A percentile compares a stretch with the other conserved stretches of the same genome.
Evolutionary conservation across 352 stramenopile species (phyloP).

Genomic region (Globisporangium abappressorium): DNA sequence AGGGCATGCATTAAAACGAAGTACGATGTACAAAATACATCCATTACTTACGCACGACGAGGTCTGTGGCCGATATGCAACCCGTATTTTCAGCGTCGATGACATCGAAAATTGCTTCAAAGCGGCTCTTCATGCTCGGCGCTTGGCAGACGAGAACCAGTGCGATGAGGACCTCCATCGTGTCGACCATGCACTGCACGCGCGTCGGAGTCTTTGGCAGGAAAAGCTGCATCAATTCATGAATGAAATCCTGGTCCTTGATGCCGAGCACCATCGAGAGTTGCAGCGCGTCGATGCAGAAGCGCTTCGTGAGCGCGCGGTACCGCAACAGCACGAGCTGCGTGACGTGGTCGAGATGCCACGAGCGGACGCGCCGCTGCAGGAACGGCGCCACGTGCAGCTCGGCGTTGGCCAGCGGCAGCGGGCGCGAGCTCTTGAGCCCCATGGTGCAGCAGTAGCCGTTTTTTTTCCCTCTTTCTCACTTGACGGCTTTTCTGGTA

Average conservation of each 20-base stretch:
- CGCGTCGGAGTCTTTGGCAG: conserved; percentile 49
- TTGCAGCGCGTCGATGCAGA: conserved; percentile 59
- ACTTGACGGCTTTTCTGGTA: not conserved
- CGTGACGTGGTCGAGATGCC: conserved; percentile 52
- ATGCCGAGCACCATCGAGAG: conserved; percentile 48
- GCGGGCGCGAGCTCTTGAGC: conserved; percentile 52
- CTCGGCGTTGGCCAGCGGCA: conserved; percentile 39
- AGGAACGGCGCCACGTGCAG: conserved; percentile 49
- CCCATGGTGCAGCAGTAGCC: conserved; percentile 29
- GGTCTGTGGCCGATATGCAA: conserved; percentile 33
- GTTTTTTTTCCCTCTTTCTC: not conserved
- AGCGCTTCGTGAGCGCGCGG: conserved; percentile 47
- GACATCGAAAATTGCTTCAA: conserved; percentile 67
- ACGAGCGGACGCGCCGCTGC: conserved; percentile 47
- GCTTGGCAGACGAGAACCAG: conserved; percentile 64
- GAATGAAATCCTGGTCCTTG: conserved; percentile 42
- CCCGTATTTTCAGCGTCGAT: conserved; percentile 40
- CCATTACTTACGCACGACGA: conserved; percentile 37
- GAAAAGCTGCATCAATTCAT: conserved; percentile 51
- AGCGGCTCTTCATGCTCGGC: conserved; percentile 49
- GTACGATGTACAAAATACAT: not conserved
- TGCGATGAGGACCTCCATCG: conserved; percentile 64
- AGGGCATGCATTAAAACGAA: not conserved
- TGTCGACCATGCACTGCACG: conserved; percentile 66
- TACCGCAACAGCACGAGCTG: conserved; percentile 50